Base-by-base conservation (phyloP, 768 basidiomycete species). In the Leucocoprinus birnbaumii region DNA sequence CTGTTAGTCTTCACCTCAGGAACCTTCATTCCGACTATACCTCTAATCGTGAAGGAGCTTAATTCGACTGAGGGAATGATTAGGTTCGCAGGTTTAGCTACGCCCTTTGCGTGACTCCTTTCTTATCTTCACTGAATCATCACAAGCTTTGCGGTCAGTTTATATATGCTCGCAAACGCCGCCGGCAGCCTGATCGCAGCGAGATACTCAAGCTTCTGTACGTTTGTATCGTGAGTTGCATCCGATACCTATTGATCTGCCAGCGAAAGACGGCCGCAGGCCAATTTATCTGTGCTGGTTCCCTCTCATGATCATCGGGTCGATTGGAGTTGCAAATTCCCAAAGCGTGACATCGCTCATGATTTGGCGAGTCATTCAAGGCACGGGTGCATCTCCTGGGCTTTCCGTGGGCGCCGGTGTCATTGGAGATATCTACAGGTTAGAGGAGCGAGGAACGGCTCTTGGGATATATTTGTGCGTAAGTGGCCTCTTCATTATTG, bases 1-100 rank as follows among this genome's bases (percentile, higher is more conserved):
- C n/a, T 11, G 9, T 11, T 60, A 91, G 89, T 86, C 27, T 83
- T 92, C 55, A 81, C 87, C 0, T 71, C 80, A 2, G 84, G 82
- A 0, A 80, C 81, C 0, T 90, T 92, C 65, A 74, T 89, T 0
- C 89, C 89, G 0, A 82, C 83, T 0, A 87, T 92, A 52, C 87
- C 89, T 0, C 78, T 86, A 47, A 83, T 93, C 43, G 82, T 88
- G 6, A 66, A 65, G 26, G 89, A 93, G 53, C 66, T 93, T 9
- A 41, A 78, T 16, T 74, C 86, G 0, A 79, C 86, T 0, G 77
- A 77, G 0, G 60, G 78, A 9, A 65, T 85, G 10, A 76, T 91
- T 48, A 87, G 83, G 83, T 82, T 49, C 9, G 67, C 25, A n/a
- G n/a, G n/a, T n/a, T n/a, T n/a, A n/a, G 14, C 16, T 40, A n/a